phyloP scores from a whole-genome alignment of 371 early-diverging fungal species.

The Parasitella parasitica region DNA sequence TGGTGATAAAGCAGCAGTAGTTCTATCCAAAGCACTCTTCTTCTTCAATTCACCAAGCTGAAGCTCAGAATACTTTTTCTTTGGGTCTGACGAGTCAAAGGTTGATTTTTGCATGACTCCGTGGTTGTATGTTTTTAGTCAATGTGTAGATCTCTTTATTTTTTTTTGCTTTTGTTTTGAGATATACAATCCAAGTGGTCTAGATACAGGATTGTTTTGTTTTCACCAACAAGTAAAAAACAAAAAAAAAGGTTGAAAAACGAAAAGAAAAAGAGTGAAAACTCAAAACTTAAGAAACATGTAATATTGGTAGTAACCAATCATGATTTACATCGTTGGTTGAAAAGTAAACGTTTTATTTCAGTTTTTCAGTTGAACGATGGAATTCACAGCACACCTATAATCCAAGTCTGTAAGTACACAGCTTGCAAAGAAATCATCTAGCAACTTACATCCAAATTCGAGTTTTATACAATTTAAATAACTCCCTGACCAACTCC shows the following conservation, averaged over 20 bases:
- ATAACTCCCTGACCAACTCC: constrained; percentile 97
- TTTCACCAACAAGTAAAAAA: constrained; percentile 2
- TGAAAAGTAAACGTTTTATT: not conserved
- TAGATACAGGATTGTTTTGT: not conserved
- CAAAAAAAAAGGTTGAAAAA: not conserved
- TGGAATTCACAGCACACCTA: constrained; percentile 29
- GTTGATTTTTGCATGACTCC: constrained; percentile 17
- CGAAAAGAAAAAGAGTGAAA: not conserved
- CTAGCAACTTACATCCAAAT: constrained; percentile 95
- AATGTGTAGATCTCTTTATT: too few species aligned
- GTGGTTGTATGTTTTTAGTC: not conserved
- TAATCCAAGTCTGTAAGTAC: not conserved
- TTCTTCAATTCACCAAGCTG: constrained; percentile 10
- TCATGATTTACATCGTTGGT: not conserved
- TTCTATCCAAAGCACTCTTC: not conserved
- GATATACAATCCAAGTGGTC: not conserved
- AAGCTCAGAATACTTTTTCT: constrained; percentile 3
- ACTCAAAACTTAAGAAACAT: not conserved
- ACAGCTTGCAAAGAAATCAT: not conserved
- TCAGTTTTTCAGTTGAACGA: not conserved
- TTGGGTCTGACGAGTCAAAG: not conserved
- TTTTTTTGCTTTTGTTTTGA: too few species aligned
- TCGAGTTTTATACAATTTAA: constrained; percentile 98
- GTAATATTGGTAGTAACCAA: not conserved
- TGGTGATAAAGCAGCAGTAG: constrained; percentile 18